Percentiles rank a stretch among this genome's conserved stretches.
These are phyloP conservation scores for Nicotiana benthamiana DNA, from an alignment of 257 asterid genomes.

Conservation along the genomic window DNA sequence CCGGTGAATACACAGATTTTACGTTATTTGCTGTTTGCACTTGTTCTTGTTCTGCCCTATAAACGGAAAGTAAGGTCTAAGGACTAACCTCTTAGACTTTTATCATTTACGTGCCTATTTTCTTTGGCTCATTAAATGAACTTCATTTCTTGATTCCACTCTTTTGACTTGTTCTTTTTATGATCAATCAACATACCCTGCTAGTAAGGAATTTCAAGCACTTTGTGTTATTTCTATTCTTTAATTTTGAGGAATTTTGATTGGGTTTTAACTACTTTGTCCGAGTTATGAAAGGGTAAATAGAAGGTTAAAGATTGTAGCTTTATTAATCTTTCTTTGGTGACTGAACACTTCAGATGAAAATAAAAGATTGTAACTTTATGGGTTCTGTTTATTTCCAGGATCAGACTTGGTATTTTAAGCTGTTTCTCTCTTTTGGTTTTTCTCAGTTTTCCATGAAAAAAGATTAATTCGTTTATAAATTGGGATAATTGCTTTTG, in stretches of 20 bases:
- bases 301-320: background rate
- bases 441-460: background rate
- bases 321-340: conserved; percentile 29
- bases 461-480: background rate
- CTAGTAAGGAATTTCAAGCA: no score
- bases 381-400: conserved; percentile 22
- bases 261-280: no score
- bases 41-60: background rate
- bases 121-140: conserved; percentile 4
- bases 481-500: background rate
- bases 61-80: background rate
- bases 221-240: no score
- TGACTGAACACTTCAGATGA: background rate
- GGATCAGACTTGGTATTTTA: conserved; percentile 6
- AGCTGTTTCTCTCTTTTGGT: background rate
- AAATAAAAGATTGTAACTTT: background rate
- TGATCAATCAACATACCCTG: no score
- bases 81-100: background rate
- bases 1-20: conserved; percentile 31
- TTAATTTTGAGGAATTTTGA: no score
- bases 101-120: background rate
- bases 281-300: no score
- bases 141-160: conserved; percentile 14
- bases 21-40: no score
- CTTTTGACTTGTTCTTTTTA: conserved; percentile 11